Base-by-base conservation (phyloP, 192 early-diverging fungal species). In the Coemansia biformis region DNA sequence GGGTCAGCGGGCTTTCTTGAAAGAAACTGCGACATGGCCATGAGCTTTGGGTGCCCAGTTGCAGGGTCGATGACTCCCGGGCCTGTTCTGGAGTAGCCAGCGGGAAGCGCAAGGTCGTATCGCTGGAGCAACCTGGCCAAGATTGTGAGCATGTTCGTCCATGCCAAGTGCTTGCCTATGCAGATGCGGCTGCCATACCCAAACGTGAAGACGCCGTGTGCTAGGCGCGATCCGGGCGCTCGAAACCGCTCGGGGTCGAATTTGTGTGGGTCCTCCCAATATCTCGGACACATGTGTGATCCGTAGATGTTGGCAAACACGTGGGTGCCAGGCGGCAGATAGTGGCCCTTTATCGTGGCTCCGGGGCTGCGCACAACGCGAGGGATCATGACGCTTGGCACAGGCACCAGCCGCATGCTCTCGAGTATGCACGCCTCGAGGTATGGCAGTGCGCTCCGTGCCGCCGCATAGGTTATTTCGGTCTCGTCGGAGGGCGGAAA, bases 351-450 rank as follows among this genome's bases (percentile, higher is more conserved):
- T 4, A 59, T 46, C 0, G 29, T 33, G 0, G 36, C 41, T 0
- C 55, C 54, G 3, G 28, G 31, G 0, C 6, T 5, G 0, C 46
- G 48, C 21, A 52, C 36, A 5, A 39, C 26, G 10, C 69, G 43
- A 0, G 57, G 56, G 9, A 72, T 55, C 37, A 61, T 53, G 8
- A 55, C 38, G 33, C 61, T 47, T 0, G 62, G 48, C 0, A 57
- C 58, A 0, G 69, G 51, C 0, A 52, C 30, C 11, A 72, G 38
- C 0, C 69, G 56, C 52, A 72, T 41, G 1, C 51, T 47, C 34
- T 72, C 69, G 18, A 48, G 31, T 1, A 72, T 56, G 17, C 60
- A 63, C 23, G 69, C 69, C 30, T 64, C 57, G 8, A 61, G 35
- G 5, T 49, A 65, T 0, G 52, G 53, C 32, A 65, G n/a, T 2